Evolutionary conservation across 495 filamentous ascomycete species (phyloP), one percentile per base, ranked within the genome.

Genomic region (Lasiosphaeris hirsuta): DNA sequence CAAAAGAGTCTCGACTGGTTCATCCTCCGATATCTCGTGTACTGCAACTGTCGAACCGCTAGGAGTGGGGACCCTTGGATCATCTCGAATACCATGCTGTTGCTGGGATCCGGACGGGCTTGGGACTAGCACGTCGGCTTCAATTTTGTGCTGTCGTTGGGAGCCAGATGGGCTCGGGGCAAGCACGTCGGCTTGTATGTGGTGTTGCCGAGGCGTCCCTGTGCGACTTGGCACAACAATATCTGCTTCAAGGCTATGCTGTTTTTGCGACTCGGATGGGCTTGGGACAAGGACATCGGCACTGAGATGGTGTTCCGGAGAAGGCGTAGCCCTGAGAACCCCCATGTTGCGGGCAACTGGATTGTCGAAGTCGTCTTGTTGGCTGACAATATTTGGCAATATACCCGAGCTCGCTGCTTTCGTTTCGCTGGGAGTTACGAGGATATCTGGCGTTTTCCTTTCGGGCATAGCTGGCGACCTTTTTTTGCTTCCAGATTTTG

Each of bases 1-100:
- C 36, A 38, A 17, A 1, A 37, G 14, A 14, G 14, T 10, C 13
- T 54, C 44, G 14, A 57, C 53, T 3, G 17, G 11, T 15, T 46
- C 35, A 19, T 64, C 56, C 35, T 36, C 49, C 34, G 40, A 37
- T 1, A 62, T 43, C 7, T 35, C 13, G 33, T 58, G 58, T n/a
- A 41, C 35, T 19, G 33, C 40, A 11, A 39, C 15, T 33, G 56
- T 17, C 10, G 38, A 35, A 36, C 40, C 39, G 17, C 47, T 43
- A 1, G 45, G 51, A 11, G 46, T 44, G 2, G 57, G 23, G 9
- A 55, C 48, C 7, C 23, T 35, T 19, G 18, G 10, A 33, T 48
- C 50, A 13, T 37, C 43, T 13, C 43, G 0, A 13, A 13, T 45
- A 10, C 40, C 36, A 38, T 15, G 51, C 10, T 15, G 39, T 3